These are phyloP conservation scores for Rhizoclosmatium globosum DNA, from an alignment of 192 early-diverging fungal species.

Conservation along the genomic window DNA sequence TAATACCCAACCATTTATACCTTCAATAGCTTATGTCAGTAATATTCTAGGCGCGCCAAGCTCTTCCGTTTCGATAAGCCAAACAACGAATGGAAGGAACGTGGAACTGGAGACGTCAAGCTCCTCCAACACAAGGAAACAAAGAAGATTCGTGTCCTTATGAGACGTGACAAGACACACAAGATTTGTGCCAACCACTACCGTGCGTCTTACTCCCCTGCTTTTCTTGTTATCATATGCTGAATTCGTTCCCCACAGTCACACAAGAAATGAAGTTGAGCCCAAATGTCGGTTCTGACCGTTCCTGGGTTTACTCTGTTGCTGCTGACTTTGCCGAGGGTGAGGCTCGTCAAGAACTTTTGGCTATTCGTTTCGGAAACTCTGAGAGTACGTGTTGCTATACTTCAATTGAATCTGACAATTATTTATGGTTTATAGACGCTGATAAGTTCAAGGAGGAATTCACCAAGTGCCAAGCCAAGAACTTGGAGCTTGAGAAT, in stretches of 20 bases:
- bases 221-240: not conserved
- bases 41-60: slow-evolving; percentile 84
- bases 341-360: slow-evolving; percentile 79
- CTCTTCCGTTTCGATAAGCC: slow-evolving; percentile 96
- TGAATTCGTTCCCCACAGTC: slow-evolving; percentile 49
- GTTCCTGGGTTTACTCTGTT: slow-evolving; percentile 98
- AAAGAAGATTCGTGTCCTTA: slow-evolving; percentile 93
- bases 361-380: slow-evolving; percentile 97
- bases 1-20: slow-evolving; percentile 42
- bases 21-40: slow-evolving; percentile 15
- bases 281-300: slow-evolving; percentile 97
- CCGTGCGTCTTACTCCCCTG: slow-evolving; percentile 50
- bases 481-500: slow-evolving; percentile 54
- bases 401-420: not conserved
- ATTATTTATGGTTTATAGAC: slow-evolving; percentile 50
- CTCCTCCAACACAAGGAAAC: slow-evolving; percentile 92
- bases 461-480: slow-evolving; percentile 77
- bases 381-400: slow-evolving; percentile 73
- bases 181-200: slow-evolving; percentile 99
- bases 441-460: slow-evolving; percentile 92
- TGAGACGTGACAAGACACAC: slow-evolving; percentile 98
- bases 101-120: slow-evolving; percentile 97
- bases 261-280: slow-evolving; percentile 87
- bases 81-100: slow-evolving; percentile 98
- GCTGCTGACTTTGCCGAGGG: slow-evolving; percentile 91